A percentile compares a stretch with the other conserved stretches of the same genome.
phyloP scores from a whole-genome alignment of 2,329 filamentous ascomycete species.

The Metarhizium humberi region DNA sequence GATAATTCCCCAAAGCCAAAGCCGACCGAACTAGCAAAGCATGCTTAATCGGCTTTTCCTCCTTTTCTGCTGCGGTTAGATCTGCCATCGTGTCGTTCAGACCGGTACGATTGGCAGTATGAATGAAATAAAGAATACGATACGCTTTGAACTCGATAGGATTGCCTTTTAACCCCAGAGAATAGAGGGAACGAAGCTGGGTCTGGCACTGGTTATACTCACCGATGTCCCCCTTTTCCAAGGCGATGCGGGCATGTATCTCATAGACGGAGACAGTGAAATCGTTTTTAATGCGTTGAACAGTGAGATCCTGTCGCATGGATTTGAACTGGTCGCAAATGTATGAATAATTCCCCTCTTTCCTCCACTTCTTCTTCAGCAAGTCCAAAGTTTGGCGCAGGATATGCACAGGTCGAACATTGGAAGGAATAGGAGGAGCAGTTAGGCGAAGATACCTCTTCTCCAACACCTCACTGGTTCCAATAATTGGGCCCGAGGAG shows the following conservation, averaged over 20 bases:
- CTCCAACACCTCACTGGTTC: slow-evolving; percentile 74
- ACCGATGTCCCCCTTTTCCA: slow-evolving; percentile 98
- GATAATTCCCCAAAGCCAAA: slow-evolving; percentile 88
- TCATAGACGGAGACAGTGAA: slow-evolving; percentile 97
- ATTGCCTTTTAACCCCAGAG: slow-evolving; percentile 77
- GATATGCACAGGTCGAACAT: slow-evolving; percentile 74
- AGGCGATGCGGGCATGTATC: slow-evolving; percentile 90
- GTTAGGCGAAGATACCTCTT: slow-evolving; percentile 95
- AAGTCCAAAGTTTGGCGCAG: slow-evolving; percentile 78
- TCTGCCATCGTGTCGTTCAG: slow-evolving; percentile 98
- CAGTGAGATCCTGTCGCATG: slow-evolving; percentile 92
- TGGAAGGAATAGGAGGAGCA: slow-evolving; percentile 76
- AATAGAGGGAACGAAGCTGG: slow-evolving; percentile 86
- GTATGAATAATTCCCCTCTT: slow-evolving; percentile 89
- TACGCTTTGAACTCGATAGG: slow-evolving; percentile 97
- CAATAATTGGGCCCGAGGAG: slow-evolving; percentile 65
- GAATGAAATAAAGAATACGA: slow-evolving; percentile 98
- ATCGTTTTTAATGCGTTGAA: slow-evolving; percentile 92
- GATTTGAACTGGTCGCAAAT: slow-evolving; percentile 99
- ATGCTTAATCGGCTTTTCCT: slow-evolving; percentile 75
- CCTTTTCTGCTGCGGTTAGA: slow-evolving; percentile 96
- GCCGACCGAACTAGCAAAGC: slow-evolving; percentile 86
- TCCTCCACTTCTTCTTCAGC: slow-evolving; percentile 89
- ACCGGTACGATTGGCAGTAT: slow-evolving; percentile 95
- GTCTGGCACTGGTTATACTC: slow-evolving; percentile 99